Evolutionary conservation across 768 basidiomycete species (phyloP).

Genomic region (Trametes elegans): DNA sequence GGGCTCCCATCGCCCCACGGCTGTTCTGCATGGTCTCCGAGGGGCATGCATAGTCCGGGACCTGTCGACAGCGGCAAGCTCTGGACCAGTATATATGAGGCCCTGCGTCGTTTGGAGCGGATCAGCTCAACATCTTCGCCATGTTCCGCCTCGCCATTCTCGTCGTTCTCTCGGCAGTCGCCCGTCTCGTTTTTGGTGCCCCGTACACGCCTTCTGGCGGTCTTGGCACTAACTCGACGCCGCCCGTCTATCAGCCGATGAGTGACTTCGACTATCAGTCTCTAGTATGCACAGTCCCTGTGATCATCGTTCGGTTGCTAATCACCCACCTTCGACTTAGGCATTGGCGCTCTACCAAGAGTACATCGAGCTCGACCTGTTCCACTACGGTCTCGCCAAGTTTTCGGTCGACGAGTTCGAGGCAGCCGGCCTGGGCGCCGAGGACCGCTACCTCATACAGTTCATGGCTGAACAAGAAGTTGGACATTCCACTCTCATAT

Average conservation of each 20-base stretch:
- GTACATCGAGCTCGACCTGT: slow-evolving; percentile 59
- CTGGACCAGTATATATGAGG: not conserved
- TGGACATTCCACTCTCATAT: slow-evolving; percentile 55
- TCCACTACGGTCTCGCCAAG: slow-evolving; percentile 50
- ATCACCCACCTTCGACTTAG: slow-evolving; percentile 22
- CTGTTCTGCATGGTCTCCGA: no score
- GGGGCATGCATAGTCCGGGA: no score
- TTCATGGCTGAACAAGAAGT: slow-evolving; percentile 66
- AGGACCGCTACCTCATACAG: slow-evolving; percentile 53
- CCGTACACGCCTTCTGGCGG: slow-evolving; percentile 26
- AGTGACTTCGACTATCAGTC: slow-evolving; percentile 53
- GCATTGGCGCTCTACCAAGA: slow-evolving; percentile 63
- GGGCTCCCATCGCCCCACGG: no score
- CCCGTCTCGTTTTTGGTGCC: slow-evolving; percentile 2
- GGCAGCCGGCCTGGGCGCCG: slow-evolving; percentile 48
- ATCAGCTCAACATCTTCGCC: not conserved
- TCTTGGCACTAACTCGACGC: slow-evolving; percentile 25
- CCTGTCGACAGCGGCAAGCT: no score
- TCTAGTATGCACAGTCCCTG: slow-evolving; percentile 30
- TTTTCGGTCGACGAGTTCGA: slow-evolving; percentile 59
- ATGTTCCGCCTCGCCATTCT: not conserved
- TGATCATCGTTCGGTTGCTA: not conserved
- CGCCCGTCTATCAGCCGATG: slow-evolving; percentile 34
- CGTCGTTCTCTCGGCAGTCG: not conserved
- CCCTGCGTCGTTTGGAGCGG: not conserved